Conservation (phyloP, 1,284 basidiomycete species). For the Trametes pubescens region DNA sequence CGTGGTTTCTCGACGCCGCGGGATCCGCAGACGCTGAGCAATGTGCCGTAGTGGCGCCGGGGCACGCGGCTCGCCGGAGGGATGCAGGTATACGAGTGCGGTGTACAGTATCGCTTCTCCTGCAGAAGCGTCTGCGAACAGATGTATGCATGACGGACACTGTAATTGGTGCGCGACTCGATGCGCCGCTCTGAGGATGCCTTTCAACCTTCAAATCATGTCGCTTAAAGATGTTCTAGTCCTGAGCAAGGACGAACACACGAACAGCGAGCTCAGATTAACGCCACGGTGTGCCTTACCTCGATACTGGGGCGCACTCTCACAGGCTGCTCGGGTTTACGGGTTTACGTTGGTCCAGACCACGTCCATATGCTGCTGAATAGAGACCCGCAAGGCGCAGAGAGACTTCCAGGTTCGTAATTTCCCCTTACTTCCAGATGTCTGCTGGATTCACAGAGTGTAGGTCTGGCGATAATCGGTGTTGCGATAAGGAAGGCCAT, state of each 20-base stretch:
- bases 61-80: neutral
- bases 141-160: neutral
- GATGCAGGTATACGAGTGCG: neutral
- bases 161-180: neutral
- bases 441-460: neutral
- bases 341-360: too few species aligned
- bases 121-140: neutral
- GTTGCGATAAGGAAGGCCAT: neutral
- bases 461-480: neutral
- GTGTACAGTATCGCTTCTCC: neutral
- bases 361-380: too few species aligned
- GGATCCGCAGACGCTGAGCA: neutral
- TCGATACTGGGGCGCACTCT: too few species aligned
- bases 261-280: too few species aligned
- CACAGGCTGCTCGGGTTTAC: too few species aligned
- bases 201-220: too few species aligned
- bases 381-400: too few species aligned
- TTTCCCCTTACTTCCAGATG: neutral
- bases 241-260: too few species aligned
- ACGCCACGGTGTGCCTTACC: too few species aligned
- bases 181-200: too few species aligned
- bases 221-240: too few species aligned
- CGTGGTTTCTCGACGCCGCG: neutral
- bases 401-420: neutral
- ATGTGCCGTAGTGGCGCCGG: neutral